Evolutionary conservation across 2,329 filamentous ascomycete genomes (phyloP), one percentile per base, ranked within the genome.

Genomic region (Fusarium sp.): DNA sequence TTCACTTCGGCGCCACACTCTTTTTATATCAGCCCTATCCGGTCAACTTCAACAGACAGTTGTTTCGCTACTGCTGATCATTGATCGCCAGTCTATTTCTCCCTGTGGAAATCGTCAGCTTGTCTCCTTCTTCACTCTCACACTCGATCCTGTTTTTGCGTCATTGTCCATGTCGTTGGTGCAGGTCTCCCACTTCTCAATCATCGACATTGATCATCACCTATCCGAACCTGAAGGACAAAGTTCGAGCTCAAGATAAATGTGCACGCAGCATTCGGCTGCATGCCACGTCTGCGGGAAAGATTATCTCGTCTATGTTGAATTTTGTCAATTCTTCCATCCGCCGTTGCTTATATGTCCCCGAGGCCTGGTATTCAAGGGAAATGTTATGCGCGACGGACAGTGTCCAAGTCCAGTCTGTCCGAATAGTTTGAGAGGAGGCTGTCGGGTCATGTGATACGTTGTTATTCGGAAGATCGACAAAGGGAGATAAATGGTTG

Each of bases 241-340:
- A 67, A 55, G 40, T 28, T 61, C 32, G 58, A 67, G 56, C 58
- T 78, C 67, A 70, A 68, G 71, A 73, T 85, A 85, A 80, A 87
- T 87, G 84, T 87, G 85, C 80, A 81, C 76, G 74, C 83, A 85
- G 81, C 76, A 85, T 76, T 80, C 76, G 68, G 80, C 81, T 71
- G 76, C 80, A 73, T 87, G 85, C 80, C 81, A 80, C 78, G 84
- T 83, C 70, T 87, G 84, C 79, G 79, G 83, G 78, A 86, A 84
- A 76, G 77, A 79, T 67, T 86, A 86, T 73, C 78, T 87, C 69
- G 73, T 85, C 71, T 86, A 82, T 77, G 81, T 87, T 76, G 78
- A 80, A 67, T 85, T 87, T 68, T 87, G 85, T 70, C 75, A 75
- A 63, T 70, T 78, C 44, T 83, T 80, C 62, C 82, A 80, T 65